These are phyloP conservation scores for Castanospermum australe DNA, from an alignment of 306 rosid species.

Conservation along the genomic window DNA sequence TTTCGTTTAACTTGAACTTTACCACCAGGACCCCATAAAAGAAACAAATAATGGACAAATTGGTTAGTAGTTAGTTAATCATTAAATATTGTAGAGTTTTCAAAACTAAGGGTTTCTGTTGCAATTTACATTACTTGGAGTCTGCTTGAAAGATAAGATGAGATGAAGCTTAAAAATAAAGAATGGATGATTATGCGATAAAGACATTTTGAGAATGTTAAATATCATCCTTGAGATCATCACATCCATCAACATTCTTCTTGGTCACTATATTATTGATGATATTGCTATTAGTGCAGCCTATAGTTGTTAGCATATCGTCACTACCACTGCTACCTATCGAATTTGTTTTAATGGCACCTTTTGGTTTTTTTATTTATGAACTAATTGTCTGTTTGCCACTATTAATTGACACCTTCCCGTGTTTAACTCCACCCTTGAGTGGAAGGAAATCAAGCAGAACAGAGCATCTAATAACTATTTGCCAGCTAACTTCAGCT, in stretches of 20 bases:
- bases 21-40: background rate
- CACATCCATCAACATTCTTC: background rate
- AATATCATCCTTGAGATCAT: background rate
- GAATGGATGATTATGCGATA: background rate
- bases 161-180: background rate
- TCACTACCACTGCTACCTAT: no score
- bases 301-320: background rate
- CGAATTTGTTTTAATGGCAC: no score
- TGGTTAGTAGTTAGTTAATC: background rate
- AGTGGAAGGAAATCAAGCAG: background rate
- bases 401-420: background rate
- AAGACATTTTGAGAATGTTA: background rate
- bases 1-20: conserved; percentile 5
- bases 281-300: background rate
- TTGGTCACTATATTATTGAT: background rate
- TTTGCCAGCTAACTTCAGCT: conserved; percentile 1
- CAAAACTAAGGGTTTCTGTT: background rate
- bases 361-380: background rate
- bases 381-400: background rate
- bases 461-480: background rate
- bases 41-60: background rate
- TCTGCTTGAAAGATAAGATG: background rate
- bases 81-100: background rate
- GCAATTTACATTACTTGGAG: background rate
- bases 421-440: background rate